A percentile compares a stretch with the other conserved stretches of the same genome.
Conservation (phyloP, 1,139 yeast species). For the Suhomyces bribrorum region DNA sequence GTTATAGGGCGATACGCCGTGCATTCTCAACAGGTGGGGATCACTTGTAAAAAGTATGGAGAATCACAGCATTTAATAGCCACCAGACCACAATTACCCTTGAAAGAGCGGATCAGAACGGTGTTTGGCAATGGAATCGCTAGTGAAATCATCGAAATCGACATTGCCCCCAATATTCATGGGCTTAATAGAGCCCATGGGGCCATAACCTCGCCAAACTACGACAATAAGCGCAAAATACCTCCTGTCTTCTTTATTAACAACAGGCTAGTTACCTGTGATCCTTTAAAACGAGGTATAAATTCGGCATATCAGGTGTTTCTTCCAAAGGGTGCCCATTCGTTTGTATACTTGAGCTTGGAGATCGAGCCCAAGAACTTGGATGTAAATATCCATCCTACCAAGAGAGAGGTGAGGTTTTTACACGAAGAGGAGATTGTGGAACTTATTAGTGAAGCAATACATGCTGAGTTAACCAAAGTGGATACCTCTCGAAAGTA, state of each 20-base stretch:
- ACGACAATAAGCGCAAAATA: slow-evolving; percentile 62
- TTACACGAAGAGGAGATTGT: slow-evolving; percentile 84
- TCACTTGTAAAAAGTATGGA: slow-evolving; percentile 77
- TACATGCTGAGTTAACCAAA: slow-evolving; percentile 55
- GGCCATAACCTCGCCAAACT: slow-evolving; percentile 71
- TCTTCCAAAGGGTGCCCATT: slow-evolving; percentile 77
- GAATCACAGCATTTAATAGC: slow-evolving; percentile 60
- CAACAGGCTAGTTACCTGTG: slow-evolving; percentile 78
- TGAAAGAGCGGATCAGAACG: slow-evolving; percentile 68
- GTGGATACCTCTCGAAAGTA: slow-evolving; percentile 72
- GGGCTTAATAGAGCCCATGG: slow-evolving; percentile 61
- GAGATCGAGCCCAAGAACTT: slow-evolving; percentile 65
- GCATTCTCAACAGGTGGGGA: slow-evolving; percentile 68
- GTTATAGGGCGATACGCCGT: slow-evolving; percentile 83
- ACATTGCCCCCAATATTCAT: slow-evolving; percentile 15
- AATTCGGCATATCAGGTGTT: slow-evolving; percentile 62
- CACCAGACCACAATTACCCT: slow-evolving; percentile 48
- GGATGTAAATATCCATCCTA: slow-evolving; percentile 96
- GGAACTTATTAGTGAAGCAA: slow-evolving; percentile 51
- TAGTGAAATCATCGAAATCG: slow-evolving; percentile 57
- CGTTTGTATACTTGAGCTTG: slow-evolving; percentile 75
- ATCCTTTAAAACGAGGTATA: slow-evolving; percentile 73
- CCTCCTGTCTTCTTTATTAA: slow-evolving; percentile 83
- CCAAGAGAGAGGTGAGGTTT: slow-evolving; percentile 89
- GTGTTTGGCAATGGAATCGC: slow-evolving; percentile 76